Evolutionary conservation across 2,329 filamentous ascomycete genomes (phyloP), one percentile per base, ranked within the genome.

Genomic region (Neofusicoccum ribis): DNA sequence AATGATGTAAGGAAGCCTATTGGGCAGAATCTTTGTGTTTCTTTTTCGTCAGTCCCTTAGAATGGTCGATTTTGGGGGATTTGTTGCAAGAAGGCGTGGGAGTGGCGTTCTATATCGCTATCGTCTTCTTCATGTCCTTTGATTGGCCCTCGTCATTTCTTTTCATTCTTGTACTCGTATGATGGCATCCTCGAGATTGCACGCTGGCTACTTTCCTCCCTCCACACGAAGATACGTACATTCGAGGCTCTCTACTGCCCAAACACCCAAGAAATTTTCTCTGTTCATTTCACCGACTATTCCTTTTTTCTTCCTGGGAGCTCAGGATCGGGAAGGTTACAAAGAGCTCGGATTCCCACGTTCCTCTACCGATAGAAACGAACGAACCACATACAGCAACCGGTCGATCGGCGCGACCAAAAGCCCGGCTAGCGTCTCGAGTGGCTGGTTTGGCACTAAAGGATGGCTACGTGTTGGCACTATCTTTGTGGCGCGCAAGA

Each of bases 401-500:
- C 80, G 81, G 71, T 88, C 87, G 17, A 88, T 76, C 0, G 86
- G 86, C 14, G 86, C 84, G 0, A 83, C 75, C 72, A 89, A 67
- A 23, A 89, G 68, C 0, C 83, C 85, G 65, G 80, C 80, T 0
- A 80, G 83, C 0, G 82, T 85, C 77, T 88, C 85, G 66, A 86
- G 88, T 0, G 84, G 84, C 41, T 81, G 80, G 66, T 85, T 79
- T 0, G 82, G 82, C 2, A 71, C 75, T 27, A 63, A 69, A 3
- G 75, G 74, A 65, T 77, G 75, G 43, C 67, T 71, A 23, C 73
- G 66, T 1, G 71, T 72, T 3, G 73, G 75, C 11, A 74, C 68
- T 50, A 77, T 74, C 23, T 64, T 67, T 67, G 76, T 78, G 15
- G 73, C 75, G 27, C 72, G 63, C 14, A 63, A 69, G 63, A 78